Conservation (phyloP, 345 rosid species). For the Euphorbia lathyris region DNA sequence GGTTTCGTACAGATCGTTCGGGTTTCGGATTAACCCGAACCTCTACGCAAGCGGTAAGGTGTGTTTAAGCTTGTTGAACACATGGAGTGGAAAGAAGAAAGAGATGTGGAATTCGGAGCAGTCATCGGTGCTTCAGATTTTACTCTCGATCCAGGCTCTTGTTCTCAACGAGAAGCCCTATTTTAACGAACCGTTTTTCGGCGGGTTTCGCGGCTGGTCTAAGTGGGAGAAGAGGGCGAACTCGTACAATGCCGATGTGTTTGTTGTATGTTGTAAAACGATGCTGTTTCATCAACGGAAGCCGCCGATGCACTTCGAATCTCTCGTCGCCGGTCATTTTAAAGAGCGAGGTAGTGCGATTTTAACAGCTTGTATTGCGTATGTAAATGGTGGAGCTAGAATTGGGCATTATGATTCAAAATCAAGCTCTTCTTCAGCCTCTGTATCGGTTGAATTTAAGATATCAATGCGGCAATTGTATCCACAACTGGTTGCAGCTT, state of each 20-base stretch:
- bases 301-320: constrained; percentile 48
- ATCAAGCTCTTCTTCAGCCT: no score
- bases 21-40: constrained; percentile 58
- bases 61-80: constrained; percentile 56
- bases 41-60: constrained; percentile 45
- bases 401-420: no score
- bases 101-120: constrained; percentile 48
- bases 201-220: constrained; percentile 14
- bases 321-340: constrained; percentile 28
- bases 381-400: no score
- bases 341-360: no score
- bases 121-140: constrained; percentile 51
- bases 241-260: constrained; percentile 38
- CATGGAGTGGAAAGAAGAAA: constrained; percentile 39
- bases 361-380: no score
- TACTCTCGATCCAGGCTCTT: constrained; percentile 55
- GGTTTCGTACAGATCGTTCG: constrained; percentile 41
- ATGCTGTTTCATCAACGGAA: constrained; percentile 25
- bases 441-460: no score
- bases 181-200: constrained; percentile 37
- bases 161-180: constrained; percentile 58
- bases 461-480: no score
- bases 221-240: constrained; percentile 31
- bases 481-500: constrained; percentile 21
- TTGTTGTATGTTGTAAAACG: constrained; percentile 44